A percentile compares a stretch with the other conserved stretches of the same genome.
phyloP scores from a whole-genome alignment of 2,329 filamentous ascomycete species.

The Orbilia ellipsospora region DNA sequence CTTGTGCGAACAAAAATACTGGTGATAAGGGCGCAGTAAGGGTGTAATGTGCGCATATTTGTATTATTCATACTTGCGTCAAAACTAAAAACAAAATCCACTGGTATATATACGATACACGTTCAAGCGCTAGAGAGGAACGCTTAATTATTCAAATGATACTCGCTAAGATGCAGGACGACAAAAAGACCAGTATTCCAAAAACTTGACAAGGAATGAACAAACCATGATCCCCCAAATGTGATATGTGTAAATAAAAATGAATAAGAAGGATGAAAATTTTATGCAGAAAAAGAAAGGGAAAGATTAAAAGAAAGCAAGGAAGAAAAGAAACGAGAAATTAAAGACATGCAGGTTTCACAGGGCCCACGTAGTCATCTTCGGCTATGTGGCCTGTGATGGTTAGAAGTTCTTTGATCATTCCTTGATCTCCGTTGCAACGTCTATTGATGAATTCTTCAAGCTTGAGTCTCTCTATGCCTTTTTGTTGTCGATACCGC shows the following conservation, averaged over 20 bases:
- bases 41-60: constrained; percentile 27
- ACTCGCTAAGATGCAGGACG: constrained; percentile 55
- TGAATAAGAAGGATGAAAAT: neutral
- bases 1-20: constrained; percentile 5
- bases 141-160: constrained; percentile 26
- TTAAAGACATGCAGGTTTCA: constrained; percentile 54
- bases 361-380: constrained; percentile 53
- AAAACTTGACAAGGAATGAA: constrained; percentile 29
- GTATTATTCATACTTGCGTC: constrained; percentile 6
- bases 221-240: constrained; percentile 11
- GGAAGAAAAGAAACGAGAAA: constrained; percentile 1
- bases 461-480: constrained; percentile 52
- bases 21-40: constrained; percentile 43
- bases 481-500: constrained; percentile 52
- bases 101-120: constrained; percentile 30
- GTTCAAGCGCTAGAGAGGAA: constrained; percentile 32
- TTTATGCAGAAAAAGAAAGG: neutral
- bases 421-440: constrained; percentile 53
- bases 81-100: constrained; percentile 12
- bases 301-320: constrained; percentile 11
- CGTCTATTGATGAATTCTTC: constrained; percentile 54
- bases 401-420: constrained; percentile 55
- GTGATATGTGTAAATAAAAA: constrained; percentile 19
- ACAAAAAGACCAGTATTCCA: constrained; percentile 31
- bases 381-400: constrained; percentile 53